A percentile compares a stretch with the other conserved stretches of the same genome.
phyloP scores from a whole-genome alignment of 202 grass and related monocot genomes.

The Alloteropsis angusta region DNA sequence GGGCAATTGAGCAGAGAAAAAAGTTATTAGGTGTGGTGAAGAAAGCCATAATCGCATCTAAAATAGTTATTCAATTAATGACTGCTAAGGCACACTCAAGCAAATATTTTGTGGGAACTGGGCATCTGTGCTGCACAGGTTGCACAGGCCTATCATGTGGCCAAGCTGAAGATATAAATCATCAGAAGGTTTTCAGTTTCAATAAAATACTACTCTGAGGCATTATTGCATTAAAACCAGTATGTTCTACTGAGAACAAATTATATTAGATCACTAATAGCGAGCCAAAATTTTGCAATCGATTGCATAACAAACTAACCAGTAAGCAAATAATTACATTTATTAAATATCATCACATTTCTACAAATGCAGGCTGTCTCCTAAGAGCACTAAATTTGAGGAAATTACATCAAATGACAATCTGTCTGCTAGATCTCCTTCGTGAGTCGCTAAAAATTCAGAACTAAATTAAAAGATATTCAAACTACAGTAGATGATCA shows the following conservation, averaged over 20 bases:
- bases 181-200: neutral
- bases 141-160: neutral
- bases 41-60: neutral
- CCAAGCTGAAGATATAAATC: neutral
- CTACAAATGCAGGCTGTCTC: neutral
- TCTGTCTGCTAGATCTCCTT: neutral
- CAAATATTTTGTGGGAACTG: neutral
- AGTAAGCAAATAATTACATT: neutral
- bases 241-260: neutral
- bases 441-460: neutral
- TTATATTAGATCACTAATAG: neutral
- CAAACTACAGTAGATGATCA: neutral
- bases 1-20: neutral
- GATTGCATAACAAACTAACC: neutral
- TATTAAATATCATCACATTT: neutral
- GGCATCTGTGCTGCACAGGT: neutral
- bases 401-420: neutral
- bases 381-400: neutral
- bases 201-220: neutral
- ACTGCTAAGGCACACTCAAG: neutral
- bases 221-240: neutral
- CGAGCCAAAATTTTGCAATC: neutral
- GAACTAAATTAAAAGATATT: neutral
- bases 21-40: neutral
- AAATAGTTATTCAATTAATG: neutral